These are phyloP conservation scores for Trypanosoma mega DNA, from an alignment of 208 protist genomes.

Conservation along the genomic window DNA sequence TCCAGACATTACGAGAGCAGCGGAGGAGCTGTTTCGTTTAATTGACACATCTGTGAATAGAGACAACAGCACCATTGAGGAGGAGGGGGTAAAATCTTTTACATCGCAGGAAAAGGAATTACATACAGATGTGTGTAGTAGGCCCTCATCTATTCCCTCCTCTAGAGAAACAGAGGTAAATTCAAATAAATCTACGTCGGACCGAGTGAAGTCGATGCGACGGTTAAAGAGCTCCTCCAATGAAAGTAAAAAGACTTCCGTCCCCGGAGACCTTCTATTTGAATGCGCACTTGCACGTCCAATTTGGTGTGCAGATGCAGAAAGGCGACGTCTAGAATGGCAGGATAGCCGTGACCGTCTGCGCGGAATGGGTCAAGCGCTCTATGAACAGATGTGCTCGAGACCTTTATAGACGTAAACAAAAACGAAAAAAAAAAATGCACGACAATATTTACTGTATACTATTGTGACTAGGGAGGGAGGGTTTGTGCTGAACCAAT, in stretches of 20 bases:
- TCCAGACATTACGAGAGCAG: slow-evolving; percentile 1
- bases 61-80: neutral
- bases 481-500: neutral
- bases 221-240: neutral
- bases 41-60: neutral
- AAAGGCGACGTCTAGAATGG: slow-evolving; percentile 28
- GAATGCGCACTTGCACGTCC: slow-evolving; percentile 46
- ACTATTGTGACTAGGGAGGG: too few relatives aligned
- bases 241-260: neutral
- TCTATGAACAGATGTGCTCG: slow-evolving; percentile 45
- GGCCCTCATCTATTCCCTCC: too few relatives aligned
- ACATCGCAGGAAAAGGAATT: neutral
- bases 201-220: neutral
- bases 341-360: slow-evolving; percentile 41
- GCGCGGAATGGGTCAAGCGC: slow-evolving; percentile 36
- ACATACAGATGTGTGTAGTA: neutral
- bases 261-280: slow-evolving; percentile 43
- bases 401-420: too few relatives aligned
- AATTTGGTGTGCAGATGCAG: slow-evolving; percentile 24
- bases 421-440: too few relatives aligned
- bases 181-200: neutral
- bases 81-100: neutral
- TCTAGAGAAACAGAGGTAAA: too few relatives aligned
- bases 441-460: too few relatives aligned
- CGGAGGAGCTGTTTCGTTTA: slow-evolving; percentile 15